phyloP scores from a whole-genome alignment of 306 rosid species.

The Cucumis cinereus region DNA sequence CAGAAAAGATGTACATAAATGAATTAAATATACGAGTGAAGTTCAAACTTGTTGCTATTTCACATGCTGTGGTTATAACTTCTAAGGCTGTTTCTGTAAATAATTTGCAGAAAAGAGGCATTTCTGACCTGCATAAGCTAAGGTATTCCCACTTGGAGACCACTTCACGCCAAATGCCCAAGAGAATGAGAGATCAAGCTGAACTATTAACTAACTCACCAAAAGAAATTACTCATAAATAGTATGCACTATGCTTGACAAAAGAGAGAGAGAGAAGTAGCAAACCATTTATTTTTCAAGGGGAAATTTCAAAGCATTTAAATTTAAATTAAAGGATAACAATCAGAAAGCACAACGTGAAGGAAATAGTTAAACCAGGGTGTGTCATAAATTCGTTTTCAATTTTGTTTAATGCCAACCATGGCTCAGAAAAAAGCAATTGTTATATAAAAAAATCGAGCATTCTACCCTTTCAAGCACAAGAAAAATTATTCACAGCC shows the following conservation, averaged over 20 bases:
- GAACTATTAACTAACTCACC: slow-evolving; percentile 65
- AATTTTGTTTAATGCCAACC: neutral
- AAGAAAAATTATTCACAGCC: neutral
- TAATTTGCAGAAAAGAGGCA: slow-evolving; percentile 14
- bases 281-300: neutral
- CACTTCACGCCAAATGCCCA: slow-evolving; percentile 97
- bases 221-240: slow-evolving; percentile 15
- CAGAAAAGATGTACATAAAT: neutral
- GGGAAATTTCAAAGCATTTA: neutral
- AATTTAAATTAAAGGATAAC: neutral
- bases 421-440: neutral
- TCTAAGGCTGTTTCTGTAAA: neutral
- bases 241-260: neutral
- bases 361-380: neutral
- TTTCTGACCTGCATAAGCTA: slow-evolving; percentile 82
- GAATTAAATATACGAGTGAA: neutral
- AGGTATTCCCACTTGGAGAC: slow-evolving; percentile 95
- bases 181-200: slow-evolving; percentile 82
- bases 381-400: neutral
- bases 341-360: neutral
- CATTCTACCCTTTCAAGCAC: neutral
- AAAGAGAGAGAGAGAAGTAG: neutral
- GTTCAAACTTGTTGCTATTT: neutral
- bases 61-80: neutral
- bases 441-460: neutral